Conservation (phyloP, 495 filamentous ascomycete genomes). For the Parathielavia appendiculata region DNA sequence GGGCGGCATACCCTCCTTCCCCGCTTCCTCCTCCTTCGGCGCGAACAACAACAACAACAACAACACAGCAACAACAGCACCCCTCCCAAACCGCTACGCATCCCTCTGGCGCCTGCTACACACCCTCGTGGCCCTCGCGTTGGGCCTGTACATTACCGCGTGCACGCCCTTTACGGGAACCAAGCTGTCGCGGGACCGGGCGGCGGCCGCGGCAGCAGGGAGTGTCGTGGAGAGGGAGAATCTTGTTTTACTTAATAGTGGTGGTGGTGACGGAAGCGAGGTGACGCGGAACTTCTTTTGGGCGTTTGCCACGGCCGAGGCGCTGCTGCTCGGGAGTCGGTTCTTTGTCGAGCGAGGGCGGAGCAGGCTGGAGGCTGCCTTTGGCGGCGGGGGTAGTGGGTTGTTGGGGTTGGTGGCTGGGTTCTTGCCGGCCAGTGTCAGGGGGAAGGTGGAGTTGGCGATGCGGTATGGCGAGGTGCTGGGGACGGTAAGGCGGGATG, state of each 20-base stretch:
- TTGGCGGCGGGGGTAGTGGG: neutral
- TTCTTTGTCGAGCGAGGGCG: conserved; percentile 55
- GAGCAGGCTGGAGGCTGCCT: conserved; percentile 24
- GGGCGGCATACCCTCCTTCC: conserved; percentile 9
- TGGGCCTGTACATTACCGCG: conserved; percentile 67
- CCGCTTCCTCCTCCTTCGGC: too few species aligned
- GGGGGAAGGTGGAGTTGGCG: conserved; percentile 52
- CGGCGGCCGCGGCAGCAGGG: conserved; percentile 10
- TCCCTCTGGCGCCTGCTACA: conserved; percentile 75
- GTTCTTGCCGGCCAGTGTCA: conserved; percentile 55
- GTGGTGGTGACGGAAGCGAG: conserved; percentile 19
- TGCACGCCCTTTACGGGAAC: conserved; percentile 60
- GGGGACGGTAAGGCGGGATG: conserved; percentile 56
- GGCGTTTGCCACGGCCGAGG: conserved; percentile 71
- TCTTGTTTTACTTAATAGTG: neutral
- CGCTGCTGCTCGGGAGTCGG: conserved; percentile 62
- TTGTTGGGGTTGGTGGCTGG: conserved; percentile 54
- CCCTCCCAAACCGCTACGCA: conserved; percentile 40
- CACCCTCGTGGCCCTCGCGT: conserved; percentile 60
- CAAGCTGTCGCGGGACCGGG: conserved; percentile 38
- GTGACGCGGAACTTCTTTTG: conserved; percentile 55
- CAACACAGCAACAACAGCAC: conserved; percentile 5
- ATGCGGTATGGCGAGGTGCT: conserved; percentile 67
- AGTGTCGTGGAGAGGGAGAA: neutral
- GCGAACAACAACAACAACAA: conserved; percentile 11